Conservation (phyloP, 2,329 filamentous ascomycete genomes). For the Sclerotiophoma versabilis region DNA sequence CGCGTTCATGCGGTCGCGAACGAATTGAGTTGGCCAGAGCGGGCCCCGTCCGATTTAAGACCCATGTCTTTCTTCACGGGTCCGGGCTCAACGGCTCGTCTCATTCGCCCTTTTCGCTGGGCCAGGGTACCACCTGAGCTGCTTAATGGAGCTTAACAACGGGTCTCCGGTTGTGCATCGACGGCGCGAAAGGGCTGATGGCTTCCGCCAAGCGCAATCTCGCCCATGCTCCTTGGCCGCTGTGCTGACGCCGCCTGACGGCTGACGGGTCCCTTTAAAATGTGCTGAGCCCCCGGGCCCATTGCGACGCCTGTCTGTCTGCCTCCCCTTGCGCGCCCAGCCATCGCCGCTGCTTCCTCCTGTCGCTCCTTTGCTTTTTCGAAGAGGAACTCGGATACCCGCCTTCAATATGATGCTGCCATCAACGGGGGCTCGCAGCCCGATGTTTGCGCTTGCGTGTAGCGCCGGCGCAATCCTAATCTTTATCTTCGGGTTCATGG, state of each 20-base stretch:
- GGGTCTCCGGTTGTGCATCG: conserved; percentile 17
- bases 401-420: conserved; percentile 40
- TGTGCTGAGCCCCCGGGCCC: conserved; percentile 29
- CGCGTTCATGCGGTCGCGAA: neutral
- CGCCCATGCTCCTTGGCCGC: conserved; percentile 27
- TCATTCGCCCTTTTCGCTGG: conserved; percentile 17
- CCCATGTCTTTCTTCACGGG: conserved; percentile 10
- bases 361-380: conserved; percentile 18
- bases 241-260: conserved; percentile 31
- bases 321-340: conserved; percentile 24
- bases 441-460: conserved; percentile 41
- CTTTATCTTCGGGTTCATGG: conserved; percentile 46
- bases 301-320: conserved; percentile 11
- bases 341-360: conserved; percentile 9
- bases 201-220: conserved; percentile 37
- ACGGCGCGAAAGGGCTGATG: conserved; percentile 23
- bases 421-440: conserved; percentile 39
- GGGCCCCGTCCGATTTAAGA: conserved; percentile 11
- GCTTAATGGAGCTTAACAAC: conserved; percentile 22
- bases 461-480: conserved; percentile 41
- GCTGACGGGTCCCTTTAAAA: conserved; percentile 33
- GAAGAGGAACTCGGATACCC: conserved; percentile 6
- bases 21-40: conserved; percentile 6
- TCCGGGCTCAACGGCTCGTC: neutral
- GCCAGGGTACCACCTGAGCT: conserved; percentile 16